Evolutionary conservation across 345 rosid species (phyloP).

Genomic region (Rhizophora mangle): DNA sequence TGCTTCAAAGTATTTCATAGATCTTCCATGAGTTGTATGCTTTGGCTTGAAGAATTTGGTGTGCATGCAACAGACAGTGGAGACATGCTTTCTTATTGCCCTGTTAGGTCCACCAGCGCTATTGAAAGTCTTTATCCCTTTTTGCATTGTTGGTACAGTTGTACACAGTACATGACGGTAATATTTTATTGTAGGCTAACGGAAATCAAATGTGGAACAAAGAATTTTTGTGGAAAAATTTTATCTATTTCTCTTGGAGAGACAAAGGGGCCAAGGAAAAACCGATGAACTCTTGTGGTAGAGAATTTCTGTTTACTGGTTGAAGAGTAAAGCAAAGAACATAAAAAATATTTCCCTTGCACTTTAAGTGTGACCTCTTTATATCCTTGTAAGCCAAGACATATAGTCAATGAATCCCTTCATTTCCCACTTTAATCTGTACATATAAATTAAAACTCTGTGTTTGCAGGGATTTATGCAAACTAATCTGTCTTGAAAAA

Average conservation of each 20-base stretch:
- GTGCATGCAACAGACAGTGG: slow-evolving; percentile 24
- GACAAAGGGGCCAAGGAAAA: slow-evolving; percentile 18
- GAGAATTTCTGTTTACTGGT: slow-evolving; percentile 37
- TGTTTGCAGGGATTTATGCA: slow-evolving; percentile 40
- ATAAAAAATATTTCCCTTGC: slow-evolving; percentile 57
- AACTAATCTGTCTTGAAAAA: slow-evolving; percentile 38
- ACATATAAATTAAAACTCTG: slow-evolving; percentile 46
- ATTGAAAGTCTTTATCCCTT: slow-evolving; percentile 23
- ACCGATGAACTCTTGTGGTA: slow-evolving; percentile 41
- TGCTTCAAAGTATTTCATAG: not conserved
- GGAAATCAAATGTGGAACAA: slow-evolving; percentile 4
- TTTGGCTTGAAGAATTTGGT: slow-evolving; percentile 45
- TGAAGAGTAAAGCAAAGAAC: slow-evolving; percentile 90
- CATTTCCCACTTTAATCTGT: slow-evolving; percentile 45
- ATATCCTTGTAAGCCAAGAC: slow-evolving; percentile 96
- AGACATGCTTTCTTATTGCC: slow-evolving; percentile 30
- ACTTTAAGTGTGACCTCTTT: slow-evolving; percentile 78
- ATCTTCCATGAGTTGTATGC: slow-evolving; percentile 23
- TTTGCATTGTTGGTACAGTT: slow-evolving; percentile 7
- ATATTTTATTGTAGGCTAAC: slow-evolving; percentile 8
- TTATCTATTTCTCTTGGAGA: slow-evolving; percentile 16
- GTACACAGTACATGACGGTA: slow-evolving; percentile 11
- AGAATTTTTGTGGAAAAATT: slow-evolving; percentile 8
- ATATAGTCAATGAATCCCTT: slow-evolving; percentile 42
- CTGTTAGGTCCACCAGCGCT: slow-evolving; percentile 38